These are phyloP conservation scores for Drechslera avenae DNA, from an alignment of 2,329 filamentous ascomycete species.

Conservation along the genomic window DNA sequence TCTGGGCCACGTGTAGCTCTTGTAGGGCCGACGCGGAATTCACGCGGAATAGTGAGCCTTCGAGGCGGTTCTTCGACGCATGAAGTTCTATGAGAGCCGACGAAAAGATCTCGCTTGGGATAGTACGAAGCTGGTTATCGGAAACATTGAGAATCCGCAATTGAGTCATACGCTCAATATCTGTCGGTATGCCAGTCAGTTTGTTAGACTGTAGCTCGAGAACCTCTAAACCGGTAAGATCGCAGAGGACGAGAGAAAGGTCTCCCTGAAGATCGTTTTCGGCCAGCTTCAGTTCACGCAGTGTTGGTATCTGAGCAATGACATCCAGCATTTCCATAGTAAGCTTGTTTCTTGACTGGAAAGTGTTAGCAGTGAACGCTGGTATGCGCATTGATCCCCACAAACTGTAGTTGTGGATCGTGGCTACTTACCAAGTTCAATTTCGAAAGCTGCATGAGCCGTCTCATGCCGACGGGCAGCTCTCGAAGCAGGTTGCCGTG, in stretches of 20 bases:
- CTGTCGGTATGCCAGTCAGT: slow-evolving; percentile 71
- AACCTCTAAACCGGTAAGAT: slow-evolving; percentile 72
- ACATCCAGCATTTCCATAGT: slow-evolving; percentile 72
- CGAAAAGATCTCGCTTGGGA: slow-evolving; percentile 73
- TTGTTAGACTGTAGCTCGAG: slow-evolving; percentile 83
- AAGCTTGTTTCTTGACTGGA: slow-evolving; percentile 79
- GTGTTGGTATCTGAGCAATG: slow-evolving; percentile 71
- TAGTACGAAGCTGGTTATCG: slow-evolving; percentile 73
- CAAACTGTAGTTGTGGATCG: neutral
- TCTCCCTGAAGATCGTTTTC: slow-evolving; percentile 38
- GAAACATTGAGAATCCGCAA: slow-evolving; percentile 79
- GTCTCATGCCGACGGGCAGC: slow-evolving; percentile 76
- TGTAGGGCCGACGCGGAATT: slow-evolving; percentile 68
- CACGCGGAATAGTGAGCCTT: slow-evolving; percentile 70
- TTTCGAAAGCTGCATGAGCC: slow-evolving; percentile 74
- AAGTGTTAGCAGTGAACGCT: slow-evolving; percentile 13
- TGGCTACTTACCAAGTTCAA: slow-evolving; percentile 72
- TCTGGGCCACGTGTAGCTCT: slow-evolving; percentile 76
- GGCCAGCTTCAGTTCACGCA: slow-evolving; percentile 81
- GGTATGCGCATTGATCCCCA: neutral
- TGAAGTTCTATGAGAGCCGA: slow-evolving; percentile 73
- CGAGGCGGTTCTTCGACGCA: slow-evolving; percentile 77
- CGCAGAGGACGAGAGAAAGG: slow-evolving; percentile 66
- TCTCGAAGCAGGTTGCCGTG: slow-evolving; percentile 79
- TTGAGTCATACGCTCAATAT: slow-evolving; percentile 68